These are phyloP conservation scores for Tetrapisispora nanseiensis DNA, from an alignment of 805 yeast genomes.

Conservation along the genomic window DNA sequence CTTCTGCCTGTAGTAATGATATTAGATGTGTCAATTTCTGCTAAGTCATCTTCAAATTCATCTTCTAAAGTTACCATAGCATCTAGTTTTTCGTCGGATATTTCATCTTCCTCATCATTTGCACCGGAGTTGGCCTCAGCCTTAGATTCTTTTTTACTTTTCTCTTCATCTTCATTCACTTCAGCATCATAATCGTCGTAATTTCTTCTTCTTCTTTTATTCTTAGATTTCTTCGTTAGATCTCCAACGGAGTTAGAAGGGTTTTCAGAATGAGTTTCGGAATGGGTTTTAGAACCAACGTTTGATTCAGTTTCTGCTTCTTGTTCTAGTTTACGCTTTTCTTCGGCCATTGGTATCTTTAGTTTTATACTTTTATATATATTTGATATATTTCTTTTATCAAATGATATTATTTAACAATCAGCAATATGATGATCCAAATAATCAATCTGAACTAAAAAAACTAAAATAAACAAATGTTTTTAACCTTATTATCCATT, in stretches of 20 bases:
- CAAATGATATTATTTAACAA: too few species aligned
- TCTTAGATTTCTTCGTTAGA: constrained; percentile 3
- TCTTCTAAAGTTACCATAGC: constrained; percentile 41
- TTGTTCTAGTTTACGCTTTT: constrained; percentile 10
- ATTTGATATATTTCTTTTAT: too few species aligned
- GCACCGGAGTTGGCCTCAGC: constrained; percentile 12
- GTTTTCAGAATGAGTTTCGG: too few species aligned
- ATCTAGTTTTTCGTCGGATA: constrained; percentile 43
- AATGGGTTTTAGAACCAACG: not conserved
- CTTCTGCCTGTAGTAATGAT: constrained; percentile 80
- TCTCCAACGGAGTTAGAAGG: not conserved
- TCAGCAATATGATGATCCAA: too few species aligned
- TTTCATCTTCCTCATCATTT: constrained; percentile 39
- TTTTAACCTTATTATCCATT: too few species aligned
- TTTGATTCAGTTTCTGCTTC: constrained; percentile 11
- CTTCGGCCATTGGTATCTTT: constrained; percentile 28
- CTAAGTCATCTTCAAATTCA: constrained; percentile 69
- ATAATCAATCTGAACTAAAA: too few species aligned
- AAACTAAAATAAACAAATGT: too few species aligned
- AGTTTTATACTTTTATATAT: too few species aligned
- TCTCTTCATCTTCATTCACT: constrained; percentile 44
- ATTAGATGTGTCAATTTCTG: constrained; percentile 72
- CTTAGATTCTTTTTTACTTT: constrained; percentile 26
- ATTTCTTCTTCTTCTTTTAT: constrained; percentile 36
- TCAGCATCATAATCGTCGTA: constrained; percentile 55